These are phyloP conservation scores for Corynascus novoguineensis DNA, from an alignment of 495 filamentous ascomycete species.

Conservation along the genomic window DNA sequence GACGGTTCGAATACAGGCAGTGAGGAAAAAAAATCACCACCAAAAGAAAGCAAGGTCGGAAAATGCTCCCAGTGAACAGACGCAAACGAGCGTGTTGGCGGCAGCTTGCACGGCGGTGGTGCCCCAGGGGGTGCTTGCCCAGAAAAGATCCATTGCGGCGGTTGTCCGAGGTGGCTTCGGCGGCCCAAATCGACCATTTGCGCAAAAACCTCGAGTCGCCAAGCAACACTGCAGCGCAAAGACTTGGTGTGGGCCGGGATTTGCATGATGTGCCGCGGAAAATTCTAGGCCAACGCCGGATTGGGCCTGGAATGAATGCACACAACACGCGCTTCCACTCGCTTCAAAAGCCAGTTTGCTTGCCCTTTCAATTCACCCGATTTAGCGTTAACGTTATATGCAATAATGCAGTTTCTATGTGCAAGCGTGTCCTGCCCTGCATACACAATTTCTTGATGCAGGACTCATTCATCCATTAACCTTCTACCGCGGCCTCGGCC, in stretches of 20 bases:
- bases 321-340: too few relatives aligned
- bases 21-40: constrained; percentile 11
- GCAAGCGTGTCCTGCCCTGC: too few relatives aligned
- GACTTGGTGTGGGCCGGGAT: constrained; percentile 10
- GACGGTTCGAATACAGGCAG: constrained; percentile 17
- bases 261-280: constrained; percentile 29
- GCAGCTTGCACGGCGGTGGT: constrained; percentile 9
- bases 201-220: constrained; percentile 11
- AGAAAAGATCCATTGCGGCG: constrained; percentile 19
- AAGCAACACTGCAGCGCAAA: not conserved
- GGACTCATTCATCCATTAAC: too few relatives aligned
- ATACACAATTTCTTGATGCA: too few relatives aligned
- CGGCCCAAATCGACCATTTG: not conserved
- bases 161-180: constrained; percentile 7
- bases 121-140: not conserved
- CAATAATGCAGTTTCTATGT: too few relatives aligned
- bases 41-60: constrained; percentile 26
- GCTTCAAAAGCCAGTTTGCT: not conserved
- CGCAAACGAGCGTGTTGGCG: constrained; percentile 13
- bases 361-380: not conserved
- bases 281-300: constrained; percentile 22
- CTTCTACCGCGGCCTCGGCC: too few relatives aligned
- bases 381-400: too few relatives aligned
- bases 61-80: constrained; percentile 19
- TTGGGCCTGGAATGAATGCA: constrained; percentile 16